Evolutionary conservation across 176 grass and related monocot species (phyloP), one percentile per base, ranked within the genome.

Genomic region (Lolium perenne): DNA sequence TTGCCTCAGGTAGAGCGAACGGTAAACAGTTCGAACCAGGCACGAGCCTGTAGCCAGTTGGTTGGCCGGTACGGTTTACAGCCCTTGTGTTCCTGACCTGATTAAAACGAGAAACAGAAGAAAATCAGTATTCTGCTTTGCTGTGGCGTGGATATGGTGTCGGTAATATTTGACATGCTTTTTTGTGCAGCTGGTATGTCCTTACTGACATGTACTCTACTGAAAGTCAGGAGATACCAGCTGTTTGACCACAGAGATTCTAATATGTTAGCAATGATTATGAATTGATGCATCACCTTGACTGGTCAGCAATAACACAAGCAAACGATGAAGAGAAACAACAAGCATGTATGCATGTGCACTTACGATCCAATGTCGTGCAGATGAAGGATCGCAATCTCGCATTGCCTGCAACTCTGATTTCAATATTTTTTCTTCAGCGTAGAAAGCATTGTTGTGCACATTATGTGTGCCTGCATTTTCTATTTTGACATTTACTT

Each of bases 331-430:
- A 59, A 9, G 46, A 41, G 38, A 66, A 86, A 8, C 14, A 67
- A 62, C 54, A 71, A 55, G 29, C 25, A 71, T 70, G 48, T 65
- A 10, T 6, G 18, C 9, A 65, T 82, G 56, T 54, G 23, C 14
- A 65, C 90, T 96, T 93, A 99, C 97, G 29, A 99, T 99, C 97
- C 97, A 99, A 70, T 99, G 94, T n/a, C 97, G 92, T 41, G 87
- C 97, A 83, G 91, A 88, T 78, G 76, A 93, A 45, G 97, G 94
- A 71, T 99, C 90, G 56, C 92, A 97, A 70, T 99, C 97, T 68
- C 97, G 77, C 97, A 99, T 99, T 76, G 97, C 97, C 86, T 99
- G 86, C 60, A 97, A 86, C 86, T 99, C 97, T 48, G 94, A 97
- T 62, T 91, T 97, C 66, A 99, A 60, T 47, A 97, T 76, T 69